Conservation (phyloP, 805 yeast species). For the Suhomyces sp. region DNA sequence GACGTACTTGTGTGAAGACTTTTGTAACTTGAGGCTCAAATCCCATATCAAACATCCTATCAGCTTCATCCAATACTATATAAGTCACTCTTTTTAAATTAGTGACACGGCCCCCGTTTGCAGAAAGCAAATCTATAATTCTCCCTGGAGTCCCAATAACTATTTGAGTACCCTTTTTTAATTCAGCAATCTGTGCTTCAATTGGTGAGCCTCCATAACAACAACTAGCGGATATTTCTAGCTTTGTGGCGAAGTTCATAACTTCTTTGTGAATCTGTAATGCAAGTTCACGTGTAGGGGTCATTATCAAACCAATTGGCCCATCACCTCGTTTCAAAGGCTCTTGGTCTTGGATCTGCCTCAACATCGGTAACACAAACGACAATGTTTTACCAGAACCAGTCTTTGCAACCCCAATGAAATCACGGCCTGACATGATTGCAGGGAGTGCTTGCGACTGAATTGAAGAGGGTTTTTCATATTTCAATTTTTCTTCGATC, state of each 20-base stretch:
- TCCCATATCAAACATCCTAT: slow-evolving; percentile 94
- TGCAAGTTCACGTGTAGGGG: slow-evolving; percentile 94
- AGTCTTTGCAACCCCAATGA: slow-evolving; percentile 92
- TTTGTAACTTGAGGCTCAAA: slow-evolving; percentile 94
- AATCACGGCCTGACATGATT: slow-evolving; percentile 84
- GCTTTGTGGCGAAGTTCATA: slow-evolving; percentile 50
- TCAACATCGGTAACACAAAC: slow-evolving; percentile 76
- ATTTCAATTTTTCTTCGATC: slow-evolving; percentile 51
- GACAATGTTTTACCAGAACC: slow-evolving; percentile 96
- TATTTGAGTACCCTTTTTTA: slow-evolving; percentile 76
- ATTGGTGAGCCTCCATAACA: slow-evolving; percentile 92
- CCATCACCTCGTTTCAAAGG: slow-evolving; percentile 51
- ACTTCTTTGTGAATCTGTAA: slow-evolving; percentile 75
- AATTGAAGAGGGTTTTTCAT: slow-evolving; percentile 73
- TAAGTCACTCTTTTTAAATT: slow-evolving; percentile 70
- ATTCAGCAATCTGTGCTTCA: slow-evolving; percentile 73
- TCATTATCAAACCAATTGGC: slow-evolving; percentile 75
- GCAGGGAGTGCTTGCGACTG: slow-evolving; percentile 91
- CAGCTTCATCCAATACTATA: slow-evolving; percentile 94
- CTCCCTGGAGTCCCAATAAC: slow-evolving; percentile 96
- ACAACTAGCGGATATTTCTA: slow-evolving; percentile 60
- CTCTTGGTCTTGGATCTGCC: slow-evolving; percentile 78
- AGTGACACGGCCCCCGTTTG: slow-evolving; percentile 76
- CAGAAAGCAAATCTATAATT: slow-evolving; percentile 80
- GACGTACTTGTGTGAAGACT: slow-evolving; percentile 71